Percentiles rank a stretch among this genome's conserved stretches.
Evolutionary conservation across 2,329 filamentous ascomycete species (phyloP).

Genomic region (Fusarium setosum): DNA sequence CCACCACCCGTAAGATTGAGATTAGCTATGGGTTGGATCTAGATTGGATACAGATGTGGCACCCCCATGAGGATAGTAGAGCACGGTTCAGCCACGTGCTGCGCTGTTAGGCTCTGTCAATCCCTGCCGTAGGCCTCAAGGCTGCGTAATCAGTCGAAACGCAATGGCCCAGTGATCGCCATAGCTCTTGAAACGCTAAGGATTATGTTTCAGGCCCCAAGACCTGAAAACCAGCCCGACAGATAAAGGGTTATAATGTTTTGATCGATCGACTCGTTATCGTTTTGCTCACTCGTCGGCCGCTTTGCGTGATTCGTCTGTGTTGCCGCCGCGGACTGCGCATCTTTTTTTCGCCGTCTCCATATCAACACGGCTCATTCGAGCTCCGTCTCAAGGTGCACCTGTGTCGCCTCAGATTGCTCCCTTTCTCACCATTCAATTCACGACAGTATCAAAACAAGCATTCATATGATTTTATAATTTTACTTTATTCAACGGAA

Average conservation of each 20-base stretch:
- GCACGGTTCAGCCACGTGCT: no score
- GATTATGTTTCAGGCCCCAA: background rate
- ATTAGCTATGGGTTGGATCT: no score
- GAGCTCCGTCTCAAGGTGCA: background rate
- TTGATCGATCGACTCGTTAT: background rate
- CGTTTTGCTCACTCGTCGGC: background rate
- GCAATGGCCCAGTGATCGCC: no score
- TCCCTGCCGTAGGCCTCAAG: no score
- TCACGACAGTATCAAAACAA: conserved; percentile 36
- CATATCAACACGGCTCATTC: background rate
- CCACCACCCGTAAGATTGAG: no score
- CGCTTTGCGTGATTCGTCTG: background rate
- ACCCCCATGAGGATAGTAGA: no score
- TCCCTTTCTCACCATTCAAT: background rate
- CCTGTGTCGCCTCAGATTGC: background rate
- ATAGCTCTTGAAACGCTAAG: no score
- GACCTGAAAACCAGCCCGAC: background rate
- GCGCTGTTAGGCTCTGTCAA: no score
- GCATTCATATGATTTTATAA: conserved; percentile 17
- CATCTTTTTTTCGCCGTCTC: background rate
- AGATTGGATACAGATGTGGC: no score
- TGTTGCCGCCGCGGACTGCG: background rate
- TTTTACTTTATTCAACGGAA: conserved; percentile 31
- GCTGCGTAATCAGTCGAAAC: no score
- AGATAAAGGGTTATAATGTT: background rate